Percentiles rank a stretch among this genome's conserved stretches.
Evolutionary conservation across 306 rosid species (phyloP).

Genomic region (Spatholobus suberectus): DNA sequence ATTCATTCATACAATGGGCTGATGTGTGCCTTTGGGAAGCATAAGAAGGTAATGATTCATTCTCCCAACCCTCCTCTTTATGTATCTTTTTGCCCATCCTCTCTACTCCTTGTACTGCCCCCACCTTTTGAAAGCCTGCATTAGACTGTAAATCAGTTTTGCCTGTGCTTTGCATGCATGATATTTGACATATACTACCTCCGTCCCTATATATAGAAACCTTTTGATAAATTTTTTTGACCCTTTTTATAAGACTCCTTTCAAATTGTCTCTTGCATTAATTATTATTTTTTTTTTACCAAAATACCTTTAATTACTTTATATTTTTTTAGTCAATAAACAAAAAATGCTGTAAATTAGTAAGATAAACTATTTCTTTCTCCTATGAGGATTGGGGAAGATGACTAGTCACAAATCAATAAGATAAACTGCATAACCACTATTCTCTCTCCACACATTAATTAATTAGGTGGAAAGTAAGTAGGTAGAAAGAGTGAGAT

Average conservation of each 20-base stretch:
- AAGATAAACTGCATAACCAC: too few relatives aligned
- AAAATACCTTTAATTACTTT: not conserved
- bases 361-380: too few relatives aligned
- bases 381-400: too few relatives aligned
- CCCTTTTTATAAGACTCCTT: not conserved
- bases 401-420: too few relatives aligned
- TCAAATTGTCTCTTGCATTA: not conserved
- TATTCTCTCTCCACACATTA: too few relatives aligned
- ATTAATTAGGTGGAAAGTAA: too few relatives aligned
- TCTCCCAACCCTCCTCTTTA: conserved; percentile 3
- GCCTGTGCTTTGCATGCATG: conserved; percentile 5
- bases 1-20: conserved; percentile 93
- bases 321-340: not conserved
- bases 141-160: conserved; percentile 24
- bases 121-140: conserved; percentile 2
- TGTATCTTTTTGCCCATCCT: not conserved
- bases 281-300: not conserved
- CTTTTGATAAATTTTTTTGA: not conserved
- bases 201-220: not conserved
- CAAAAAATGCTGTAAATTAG: not conserved
- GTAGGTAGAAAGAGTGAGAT: not conserved
- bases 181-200: not conserved
- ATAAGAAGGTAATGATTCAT: conserved; percentile 71
- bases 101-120: not conserved
- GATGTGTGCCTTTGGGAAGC: conserved; percentile 86